Evolutionary conservation across 768 basidiomycete species (phyloP), one percentile per base, ranked within the genome.

Genomic region (Kwoniella botswanensis): DNA sequence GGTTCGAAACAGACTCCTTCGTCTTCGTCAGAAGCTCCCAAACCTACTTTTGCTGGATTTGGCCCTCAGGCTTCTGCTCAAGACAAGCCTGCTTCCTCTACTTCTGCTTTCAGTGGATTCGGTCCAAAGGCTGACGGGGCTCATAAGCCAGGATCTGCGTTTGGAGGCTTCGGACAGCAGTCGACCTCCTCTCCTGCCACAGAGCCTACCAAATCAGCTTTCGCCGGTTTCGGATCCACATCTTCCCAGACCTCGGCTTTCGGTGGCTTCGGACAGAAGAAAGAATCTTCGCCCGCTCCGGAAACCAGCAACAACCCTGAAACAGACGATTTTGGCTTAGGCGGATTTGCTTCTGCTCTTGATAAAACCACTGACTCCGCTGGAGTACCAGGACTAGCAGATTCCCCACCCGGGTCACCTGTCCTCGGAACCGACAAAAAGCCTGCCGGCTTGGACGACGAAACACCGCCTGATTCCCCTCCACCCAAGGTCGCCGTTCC

Each of bases 381-480:
- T 52, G 59, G 42, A 13, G 74, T 76, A 11, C 78, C 78, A 4
- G 76, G 76, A 10, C 63, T 80, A 22, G 76, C 61, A 5, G 73
- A 78, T 6, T 80, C 79, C 6, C 77, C 79, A 15, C 79, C 79
- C 3, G 22, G 61, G 3, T 80, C 79, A 6, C 79, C 79, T 7
- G 41, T 72, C 11, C 7, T 55, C 2, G 62, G 65, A 3, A 3
- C 58, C 11, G 42, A 43, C 4, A 70, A 63, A 57, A 64, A 56
- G 41, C 70, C 72, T 9, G 43, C 58, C 24, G 79, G 76, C 1
- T 62, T 76, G 9, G 76, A 75, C 2, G 74, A 75, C 41, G 77
- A 78, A 12, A 74, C 75, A n/a, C 79, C 79, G 3, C 78, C 78
- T 21, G 52, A 62, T 41, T 75, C 76, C 12, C 78, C 76, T 17